Evolutionary conservation across 805 yeast species (phyloP).

Genomic region (Lipomyces starkeyi): DNA sequence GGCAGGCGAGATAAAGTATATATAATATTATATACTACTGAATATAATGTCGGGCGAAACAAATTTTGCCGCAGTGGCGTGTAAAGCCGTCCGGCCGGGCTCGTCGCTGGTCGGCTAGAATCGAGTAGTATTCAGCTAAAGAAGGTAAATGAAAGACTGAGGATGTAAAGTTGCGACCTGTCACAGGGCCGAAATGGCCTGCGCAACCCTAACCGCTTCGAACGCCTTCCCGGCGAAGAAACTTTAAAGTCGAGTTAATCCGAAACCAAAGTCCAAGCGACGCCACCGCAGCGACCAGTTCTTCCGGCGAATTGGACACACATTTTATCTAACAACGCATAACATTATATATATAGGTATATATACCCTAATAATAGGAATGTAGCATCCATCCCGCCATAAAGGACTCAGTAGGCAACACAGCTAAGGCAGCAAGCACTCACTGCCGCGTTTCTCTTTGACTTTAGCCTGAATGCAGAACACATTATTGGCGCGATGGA

Average conservation of each 20-base stretch:
- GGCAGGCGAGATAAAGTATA: neutral
- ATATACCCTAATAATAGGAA: neutral
- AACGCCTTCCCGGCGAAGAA: neutral
- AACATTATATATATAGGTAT: neutral
- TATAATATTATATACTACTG: neutral
- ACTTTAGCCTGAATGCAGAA: neutral
- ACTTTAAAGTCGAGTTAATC: neutral
- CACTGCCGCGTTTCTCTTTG: neutral
- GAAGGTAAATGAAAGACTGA: neutral
- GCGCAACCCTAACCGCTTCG: neutral
- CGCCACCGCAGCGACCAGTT: too few relatives aligned
- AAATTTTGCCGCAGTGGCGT: neutral
- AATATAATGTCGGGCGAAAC: neutral
- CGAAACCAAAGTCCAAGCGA: neutral
- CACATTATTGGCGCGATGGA: neutral
- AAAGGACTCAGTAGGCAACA: neutral
- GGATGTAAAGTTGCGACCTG: neutral
- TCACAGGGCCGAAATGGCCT: neutral
- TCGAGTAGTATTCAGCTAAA: neutral
- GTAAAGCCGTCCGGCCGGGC: neutral
- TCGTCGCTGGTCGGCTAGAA: neutral
- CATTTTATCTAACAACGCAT: too few relatives aligned
- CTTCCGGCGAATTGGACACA: too few relatives aligned
- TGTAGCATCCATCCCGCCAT: neutral
- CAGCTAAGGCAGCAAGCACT: neutral